phyloP scores from a whole-genome alignment of 1,139 yeast genomes.

The Candida anutae region DNA sequence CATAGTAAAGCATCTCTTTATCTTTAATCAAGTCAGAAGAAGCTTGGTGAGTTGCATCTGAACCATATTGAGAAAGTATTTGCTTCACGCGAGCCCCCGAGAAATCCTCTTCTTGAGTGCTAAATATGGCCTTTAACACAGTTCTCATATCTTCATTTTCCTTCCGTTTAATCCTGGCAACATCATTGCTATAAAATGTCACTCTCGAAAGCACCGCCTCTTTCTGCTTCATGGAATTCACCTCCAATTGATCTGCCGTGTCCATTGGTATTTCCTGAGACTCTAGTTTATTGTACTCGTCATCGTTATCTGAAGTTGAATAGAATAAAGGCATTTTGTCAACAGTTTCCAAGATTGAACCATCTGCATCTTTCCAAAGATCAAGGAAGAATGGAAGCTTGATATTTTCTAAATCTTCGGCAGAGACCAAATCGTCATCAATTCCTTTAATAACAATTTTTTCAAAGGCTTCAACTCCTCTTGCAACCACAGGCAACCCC shows the following conservation, averaged over 20 bases:
- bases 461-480: constrained; percentile 56
- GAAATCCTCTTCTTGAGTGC: constrained; percentile 45
- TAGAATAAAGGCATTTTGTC: constrained; percentile 32
- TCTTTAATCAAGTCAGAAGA: constrained; percentile 45
- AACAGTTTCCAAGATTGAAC: constrained; percentile 16
- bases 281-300: constrained; percentile 19
- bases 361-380: constrained; percentile 51
- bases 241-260: constrained; percentile 31
- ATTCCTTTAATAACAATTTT: constrained; percentile 45
- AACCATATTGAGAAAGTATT: constrained; percentile 36
- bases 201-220: constrained; percentile 34
- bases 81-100: constrained; percentile 34
- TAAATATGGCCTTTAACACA: constrained; percentile 50
- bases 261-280: constrained; percentile 17
- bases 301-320: constrained; percentile 18
- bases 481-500: constrained; percentile 38
- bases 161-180: constrained; percentile 9
- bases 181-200: constrained; percentile 27
- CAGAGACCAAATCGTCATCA: constrained; percentile 38
- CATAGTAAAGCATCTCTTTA: constrained; percentile 45
- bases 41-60: constrained; percentile 40
- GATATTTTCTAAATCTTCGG: constrained; percentile 38
- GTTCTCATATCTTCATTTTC: constrained; percentile 28
- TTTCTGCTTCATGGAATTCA: constrained; percentile 48
- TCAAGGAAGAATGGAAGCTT: constrained; percentile 44